These are phyloP conservation scores for Candida bentonensis DNA, from an alignment of 805 yeast species.

Conservation along the genomic window DNA sequence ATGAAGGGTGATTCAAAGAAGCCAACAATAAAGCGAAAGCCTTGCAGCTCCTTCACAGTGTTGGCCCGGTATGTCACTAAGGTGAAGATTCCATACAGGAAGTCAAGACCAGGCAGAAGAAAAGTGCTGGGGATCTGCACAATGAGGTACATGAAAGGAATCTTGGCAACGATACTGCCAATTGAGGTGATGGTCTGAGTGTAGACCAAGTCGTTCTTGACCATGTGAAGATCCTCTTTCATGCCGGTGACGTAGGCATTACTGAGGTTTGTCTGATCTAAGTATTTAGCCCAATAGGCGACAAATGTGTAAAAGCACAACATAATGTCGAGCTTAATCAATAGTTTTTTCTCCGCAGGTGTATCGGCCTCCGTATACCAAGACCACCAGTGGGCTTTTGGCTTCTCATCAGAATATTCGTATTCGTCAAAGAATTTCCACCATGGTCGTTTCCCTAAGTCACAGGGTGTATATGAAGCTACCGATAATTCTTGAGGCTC, in stretches of 20 bases:
- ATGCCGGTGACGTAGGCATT: conserved; percentile 59
- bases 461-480: no score
- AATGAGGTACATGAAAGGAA: conserved; percentile 45
- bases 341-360: conserved; percentile 31
- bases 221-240: conserved; percentile 39
- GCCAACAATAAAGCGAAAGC: conserved; percentile 34
- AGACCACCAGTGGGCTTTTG: conserved; percentile 33
- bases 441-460: conserved; percentile 20
- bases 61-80: conserved; percentile 13
- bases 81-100: conserved; percentile 11
- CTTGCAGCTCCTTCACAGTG: conserved; percentile 27
- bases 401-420: conserved; percentile 36
- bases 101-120: conserved; percentile 25
- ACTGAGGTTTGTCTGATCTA: conserved; percentile 44
- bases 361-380: conserved; percentile 42
- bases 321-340: conserved; percentile 42
- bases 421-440: conserved; percentile 39
- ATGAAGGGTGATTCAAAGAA: conserved; percentile 31
- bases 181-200: conserved; percentile 41
- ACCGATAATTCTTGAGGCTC: no score
- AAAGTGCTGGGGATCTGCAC: conserved; percentile 38
- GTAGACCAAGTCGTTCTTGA: conserved; percentile 44
- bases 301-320: conserved; percentile 39
- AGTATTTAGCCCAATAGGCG: conserved; percentile 55
- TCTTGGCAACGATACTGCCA: conserved; percentile 47